Base-by-base conservation (phyloP, 2,329 filamentous ascomycete genomes). In the Chaetomiaceae sp. region DNA sequence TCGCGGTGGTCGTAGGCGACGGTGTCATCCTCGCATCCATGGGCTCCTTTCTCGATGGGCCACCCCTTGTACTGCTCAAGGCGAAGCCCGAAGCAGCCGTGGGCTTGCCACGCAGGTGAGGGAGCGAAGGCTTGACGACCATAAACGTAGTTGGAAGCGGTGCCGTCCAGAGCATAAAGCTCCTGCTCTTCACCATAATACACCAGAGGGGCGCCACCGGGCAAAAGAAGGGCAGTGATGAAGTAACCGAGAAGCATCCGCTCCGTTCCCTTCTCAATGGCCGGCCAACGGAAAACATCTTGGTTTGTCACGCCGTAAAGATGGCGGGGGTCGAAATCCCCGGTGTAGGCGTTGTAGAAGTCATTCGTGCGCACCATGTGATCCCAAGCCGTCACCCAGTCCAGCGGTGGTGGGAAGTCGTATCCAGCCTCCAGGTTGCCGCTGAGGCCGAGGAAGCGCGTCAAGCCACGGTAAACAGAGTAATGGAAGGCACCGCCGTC, bases 101-200 rank as follows among this genome's bases (percentile, higher is more conserved):
- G 81, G 21, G 74, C 71, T 57, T 80, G 78, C 81, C 81, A 85
- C 2, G 79, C 81, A 2, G 75, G 77, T 4, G 78, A 73, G 1
- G 79, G 74, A 4, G 77, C 76, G 75, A 85, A 83, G 1, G 81
- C 69, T 62, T 81, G 78, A 54, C 81, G 75, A 13, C 81, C 81
- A 60, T 78, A 85, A 27, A 85, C 74, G 57, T 84, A 85, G 58
- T 85, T 83, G 48, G 67, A 66, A 1, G 81, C 80, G 0, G 80
- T 82, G 48, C 76, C 81, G 60, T 85, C 81, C 1, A 83, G 66
- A 0, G 81, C 66, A 55, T 83, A 84, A 49, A 82, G 78, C 0
- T 73, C 76, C 63, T 85, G 81, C 59, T 85, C 81, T 60, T 85
- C 81, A 17, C 81, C 81, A 76, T 78, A 85, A 16, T 78, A 71